Base-by-base conservation (phyloP, 805 yeast genomes). In the Candida broadrunensis region DNA sequence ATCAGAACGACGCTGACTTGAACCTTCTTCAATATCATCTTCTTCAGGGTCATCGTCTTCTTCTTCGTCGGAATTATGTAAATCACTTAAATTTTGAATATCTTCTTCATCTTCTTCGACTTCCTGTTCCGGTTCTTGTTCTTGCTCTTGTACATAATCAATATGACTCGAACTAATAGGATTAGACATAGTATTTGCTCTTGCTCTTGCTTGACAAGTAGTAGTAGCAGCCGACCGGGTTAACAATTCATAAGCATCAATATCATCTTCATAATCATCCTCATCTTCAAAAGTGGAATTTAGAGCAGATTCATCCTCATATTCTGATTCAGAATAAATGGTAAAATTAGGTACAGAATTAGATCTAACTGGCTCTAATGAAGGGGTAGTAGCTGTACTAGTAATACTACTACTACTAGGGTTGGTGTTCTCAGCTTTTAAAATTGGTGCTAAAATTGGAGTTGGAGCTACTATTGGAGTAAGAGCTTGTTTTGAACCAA, bases 11-110 rank as follows among this genome's bases (percentile, higher is more conserved):
- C 20, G 13, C 23, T 32, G 27, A 16, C n/a, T 12, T 24, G 33
- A 29, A 9, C 12, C 32, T 21, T 32, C 39, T 23, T 21, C 39
- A 5, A 26, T 41, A 16, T 46, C 49, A 17, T 33, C 46, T 21
- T 41, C 49, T 17, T 48, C 51, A 6, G 44, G 47, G 3, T 50
- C 55, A n/a, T 49, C 54, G 3, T 55, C 62, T 11, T 55, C 59
- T 19, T 60, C 63, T 27, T 58, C 60, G 27, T 64, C 69, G 7
- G 61, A 57, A 16, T 52, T 59, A 26, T 54, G 63, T 13, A 52
- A 42, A 38, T 60, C 65, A 39, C 60, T 53, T 38, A 58, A 33
- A 37, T 60, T 52, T 18, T 52, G 60, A 15, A 56, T 49, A 40
- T 60, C 65, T 9, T 55, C 63, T 17, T 48, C 56, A 33, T 39